Evolutionary conservation across 805 yeast species (phyloP).

Genomic region (Candida bentonensis): DNA sequence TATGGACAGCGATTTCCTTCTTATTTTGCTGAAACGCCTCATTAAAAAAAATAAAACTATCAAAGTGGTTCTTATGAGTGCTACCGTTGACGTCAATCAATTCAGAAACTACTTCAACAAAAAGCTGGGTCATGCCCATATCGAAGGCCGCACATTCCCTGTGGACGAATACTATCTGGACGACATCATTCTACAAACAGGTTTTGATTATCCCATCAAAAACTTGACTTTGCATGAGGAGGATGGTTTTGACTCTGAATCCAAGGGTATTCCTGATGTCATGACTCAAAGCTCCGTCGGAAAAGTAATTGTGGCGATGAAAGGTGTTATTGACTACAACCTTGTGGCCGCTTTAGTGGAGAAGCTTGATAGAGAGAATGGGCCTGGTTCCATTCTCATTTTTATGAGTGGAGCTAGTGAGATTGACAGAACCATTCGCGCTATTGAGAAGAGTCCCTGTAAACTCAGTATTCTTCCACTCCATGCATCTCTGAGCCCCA

Average conservation of each 20-base stretch:
- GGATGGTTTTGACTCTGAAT: conserved; percentile 1
- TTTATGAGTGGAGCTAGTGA: conserved; percentile 89
- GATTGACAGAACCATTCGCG: conserved; percentile 47
- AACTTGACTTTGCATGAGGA: conserved; percentile 7
- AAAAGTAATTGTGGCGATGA: conserved; percentile 15
- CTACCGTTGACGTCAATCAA: conserved; percentile 64
- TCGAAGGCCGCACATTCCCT: conserved; percentile 90
- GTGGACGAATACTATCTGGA: conserved; percentile 67
- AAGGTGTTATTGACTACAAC: conserved; percentile 34
- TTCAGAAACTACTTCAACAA: conserved; percentile 54
- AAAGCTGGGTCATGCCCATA: conserved; percentile 52
- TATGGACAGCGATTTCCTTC: conserved; percentile 72
- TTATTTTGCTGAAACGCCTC: conserved; percentile 60
- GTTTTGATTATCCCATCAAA: conserved; percentile 28
- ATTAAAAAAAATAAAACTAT: conserved; percentile 33
- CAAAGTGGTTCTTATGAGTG: conserved; percentile 78
- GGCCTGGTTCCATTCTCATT: conserved; percentile 60
- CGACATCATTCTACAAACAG: conserved; percentile 39
- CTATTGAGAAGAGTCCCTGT: conserved; percentile 21
- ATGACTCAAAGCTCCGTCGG: conserved; percentile 11
- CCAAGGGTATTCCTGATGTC: not conserved
- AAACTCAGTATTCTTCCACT: conserved; percentile 48
- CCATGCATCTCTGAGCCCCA: conserved; percentile 76
- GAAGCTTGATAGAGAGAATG: conserved; percentile 8
- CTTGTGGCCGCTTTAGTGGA: conserved; percentile 21